Evolutionary conservation across 305 asterid species (phyloP).

Genomic region (Fraxinus greggii): DNA sequence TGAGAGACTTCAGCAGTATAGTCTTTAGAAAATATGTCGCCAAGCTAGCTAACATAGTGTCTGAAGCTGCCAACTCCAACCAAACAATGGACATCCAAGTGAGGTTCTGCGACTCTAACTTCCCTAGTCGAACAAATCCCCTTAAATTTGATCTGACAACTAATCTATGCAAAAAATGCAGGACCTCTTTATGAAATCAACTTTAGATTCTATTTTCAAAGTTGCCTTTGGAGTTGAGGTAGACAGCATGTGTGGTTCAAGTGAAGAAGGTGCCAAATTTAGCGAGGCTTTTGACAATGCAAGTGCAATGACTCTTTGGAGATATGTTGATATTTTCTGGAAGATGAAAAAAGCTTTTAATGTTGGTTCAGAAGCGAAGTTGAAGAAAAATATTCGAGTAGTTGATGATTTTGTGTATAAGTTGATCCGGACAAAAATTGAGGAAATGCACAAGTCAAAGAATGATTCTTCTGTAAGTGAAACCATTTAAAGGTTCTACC

Average conservation of each 20-base stretch:
- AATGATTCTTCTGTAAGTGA: conserved; percentile 46
- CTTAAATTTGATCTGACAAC: conserved; percentile 7
- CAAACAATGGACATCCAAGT: conserved; percentile 65
- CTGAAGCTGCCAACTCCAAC: conserved; percentile 34
- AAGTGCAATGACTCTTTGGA: conserved; percentile 46
- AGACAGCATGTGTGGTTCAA: conserved; percentile 59
- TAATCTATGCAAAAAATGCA: conserved; percentile 24
- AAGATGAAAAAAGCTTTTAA: conserved; percentile 56
- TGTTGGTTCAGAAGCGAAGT: conserved; percentile 59
- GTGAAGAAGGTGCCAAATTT: conserved; percentile 55
- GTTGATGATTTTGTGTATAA: conserved; percentile 58
- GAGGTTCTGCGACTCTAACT: conserved; percentile 8
- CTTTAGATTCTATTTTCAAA: conserved; percentile 68
- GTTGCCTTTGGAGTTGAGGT: conserved; percentile 69
- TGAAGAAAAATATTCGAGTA: conserved; percentile 41
- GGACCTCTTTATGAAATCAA: conserved; percentile 71
- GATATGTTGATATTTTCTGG: conserved; percentile 70
- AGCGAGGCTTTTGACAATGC: conserved; percentile 71
- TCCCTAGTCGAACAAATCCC: background rate
- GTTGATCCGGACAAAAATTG: conserved; percentile 47
- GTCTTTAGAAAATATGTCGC: conserved; percentile 49
- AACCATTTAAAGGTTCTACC: background rate
- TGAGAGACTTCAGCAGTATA: conserved; percentile 55
- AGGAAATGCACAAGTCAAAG: conserved; percentile 36
- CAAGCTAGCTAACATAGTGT: conserved; percentile 50